Conservation (phyloP, 1,284 basidiomycete genomes). For the Hymenochaete sp. region DNA sequence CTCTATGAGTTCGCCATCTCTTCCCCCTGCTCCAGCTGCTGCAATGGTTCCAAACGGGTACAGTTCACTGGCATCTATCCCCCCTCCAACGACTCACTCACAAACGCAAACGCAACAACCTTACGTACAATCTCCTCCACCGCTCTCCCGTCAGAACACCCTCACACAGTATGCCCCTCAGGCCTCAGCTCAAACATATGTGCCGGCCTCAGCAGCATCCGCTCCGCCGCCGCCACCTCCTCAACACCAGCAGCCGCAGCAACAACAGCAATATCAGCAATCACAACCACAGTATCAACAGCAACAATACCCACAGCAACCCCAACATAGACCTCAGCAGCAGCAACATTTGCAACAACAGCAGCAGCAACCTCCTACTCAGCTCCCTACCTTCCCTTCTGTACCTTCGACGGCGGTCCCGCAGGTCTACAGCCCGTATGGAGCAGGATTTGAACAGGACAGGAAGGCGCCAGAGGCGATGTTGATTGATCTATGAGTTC, state of each 20-base stretch:
- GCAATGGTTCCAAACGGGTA: too few species aligned
- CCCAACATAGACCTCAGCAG: conserved; percentile 23
- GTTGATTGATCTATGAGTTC: conserved; percentile 60
- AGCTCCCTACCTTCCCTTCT: conserved; percentile 56
- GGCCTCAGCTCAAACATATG: conserved; percentile 15
- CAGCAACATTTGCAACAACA: conserved; percentile 24
- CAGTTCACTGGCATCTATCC: too few species aligned
- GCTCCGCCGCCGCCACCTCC: conserved; percentile 12
- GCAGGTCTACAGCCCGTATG: conserved; percentile 38
- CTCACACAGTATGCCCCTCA: conserved; percentile 25
- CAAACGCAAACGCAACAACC: conserved; percentile 11
- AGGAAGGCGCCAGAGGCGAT: conserved; percentile 79
- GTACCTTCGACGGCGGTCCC: conserved; percentile 62
- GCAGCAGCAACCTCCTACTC: conserved; percentile 23
- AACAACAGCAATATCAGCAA: conserved; percentile 12
- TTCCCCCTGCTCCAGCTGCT: background rate
- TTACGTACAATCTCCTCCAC: conserved; percentile 3
- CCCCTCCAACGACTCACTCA: too few species aligned
- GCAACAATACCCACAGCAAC: conserved; percentile 24
- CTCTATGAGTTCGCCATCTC: background rate
- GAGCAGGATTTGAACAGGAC: conserved; percentile 60
- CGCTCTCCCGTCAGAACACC: conserved; percentile 29
- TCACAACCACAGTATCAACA: conserved; percentile 19
- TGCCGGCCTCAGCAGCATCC: background rate
- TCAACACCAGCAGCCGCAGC: conserved; percentile 10